Base-by-base conservation (phyloP, 2,329 filamentous ascomycete species). In the Didymella glomerata region DNA sequence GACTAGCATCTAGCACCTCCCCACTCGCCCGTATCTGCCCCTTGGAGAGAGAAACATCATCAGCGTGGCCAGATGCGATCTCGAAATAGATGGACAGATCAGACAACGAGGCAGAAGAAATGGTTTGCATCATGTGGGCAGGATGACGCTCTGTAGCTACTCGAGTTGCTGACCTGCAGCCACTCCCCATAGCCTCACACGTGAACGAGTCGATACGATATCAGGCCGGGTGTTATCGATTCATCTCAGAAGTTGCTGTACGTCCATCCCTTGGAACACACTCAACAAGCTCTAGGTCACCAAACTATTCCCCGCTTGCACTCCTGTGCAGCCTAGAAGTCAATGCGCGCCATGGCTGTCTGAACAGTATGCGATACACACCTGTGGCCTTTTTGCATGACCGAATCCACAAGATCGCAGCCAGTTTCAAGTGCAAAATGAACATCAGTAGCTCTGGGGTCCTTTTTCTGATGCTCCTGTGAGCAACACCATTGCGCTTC, bases 1-100 rank as follows among this genome's bases (percentile, higher is more conserved):
- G 54, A 61, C 58, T 61, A 61, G 52, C 52, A 56, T 42, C 49
- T 45, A 55, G 47, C 54, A 49, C 47, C 32, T 45, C 40, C 48
- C 47, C 28, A 47, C 44, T 38, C 45, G 45, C 53, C 28, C 50
- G 48, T 50, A 50, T 48, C 38, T 56, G 32, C 58, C 58, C 41
- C 30, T 53, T 49, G 36, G 25, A 18, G 51, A 34, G 38, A 54
- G 30, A 41, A 24, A 36, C 47, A 42, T 49, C 51, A 42, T 41
- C 52, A 42, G 42, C 42, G 30, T 48, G 32, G 51, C 51, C 48
- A 28, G 4, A 18, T 49, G 48, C 59, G 41, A 36, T 30, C 41
- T 54, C 46, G 40, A 50, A 28, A 25, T 36, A 50, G 32, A 42
- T 44, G 20, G 18, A 47, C 8, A 7, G 13, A 42, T 36, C 32